These are phyloP conservation scores for Voacanga thouarsii DNA, from an alignment of 257 asterid genomes.

Conservation along the genomic window DNA sequence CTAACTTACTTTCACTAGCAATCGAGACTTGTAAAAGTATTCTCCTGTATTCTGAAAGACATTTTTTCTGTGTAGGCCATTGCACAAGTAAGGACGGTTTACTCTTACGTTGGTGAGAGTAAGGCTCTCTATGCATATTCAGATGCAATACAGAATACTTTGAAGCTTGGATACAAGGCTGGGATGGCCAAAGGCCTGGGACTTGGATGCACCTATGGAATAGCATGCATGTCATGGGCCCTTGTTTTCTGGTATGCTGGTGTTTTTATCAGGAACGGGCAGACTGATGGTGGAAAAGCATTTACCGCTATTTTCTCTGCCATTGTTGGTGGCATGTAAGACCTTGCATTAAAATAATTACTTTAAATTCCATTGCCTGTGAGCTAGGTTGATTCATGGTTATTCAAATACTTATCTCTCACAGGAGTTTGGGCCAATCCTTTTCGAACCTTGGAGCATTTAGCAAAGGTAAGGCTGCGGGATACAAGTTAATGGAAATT, in stretches of 20 bases:
- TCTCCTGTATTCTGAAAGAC: conserved; percentile 11
- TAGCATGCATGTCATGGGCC: conserved; percentile 99
- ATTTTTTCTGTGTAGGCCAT: conserved; percentile 58
- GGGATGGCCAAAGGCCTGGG: conserved; percentile 99
- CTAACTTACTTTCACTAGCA: background rate
- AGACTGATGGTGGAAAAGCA: conserved; percentile 91
- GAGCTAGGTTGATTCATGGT: background rate
- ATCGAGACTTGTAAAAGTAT: background rate
- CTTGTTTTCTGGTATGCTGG: conserved; percentile 99
- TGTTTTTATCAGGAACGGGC: conserved; percentile 86
- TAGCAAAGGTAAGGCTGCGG: conserved; percentile 98
- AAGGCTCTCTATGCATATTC: conserved; percentile 77
- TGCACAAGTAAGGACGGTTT: conserved; percentile 95
- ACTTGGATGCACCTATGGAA: conserved; percentile 91
- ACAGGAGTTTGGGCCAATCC: conserved; percentile 99
- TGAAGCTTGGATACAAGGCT: conserved; percentile 93
- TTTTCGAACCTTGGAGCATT: conserved; percentile 94
- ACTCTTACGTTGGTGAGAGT: conserved; percentile 87
- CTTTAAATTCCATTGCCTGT: conserved; percentile 1
- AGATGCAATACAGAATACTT: conserved; percentile 79
- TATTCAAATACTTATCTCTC: conserved; percentile 21
- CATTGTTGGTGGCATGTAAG: conserved; percentile 98
- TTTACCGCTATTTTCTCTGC: conserved; percentile 96
- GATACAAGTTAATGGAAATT: conserved; percentile 85
- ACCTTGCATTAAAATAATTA: conserved; percentile 9